Conservation (phyloP, 371 early-diverging fungal genomes). For the Lichtheimia corymbifera region DNA sequence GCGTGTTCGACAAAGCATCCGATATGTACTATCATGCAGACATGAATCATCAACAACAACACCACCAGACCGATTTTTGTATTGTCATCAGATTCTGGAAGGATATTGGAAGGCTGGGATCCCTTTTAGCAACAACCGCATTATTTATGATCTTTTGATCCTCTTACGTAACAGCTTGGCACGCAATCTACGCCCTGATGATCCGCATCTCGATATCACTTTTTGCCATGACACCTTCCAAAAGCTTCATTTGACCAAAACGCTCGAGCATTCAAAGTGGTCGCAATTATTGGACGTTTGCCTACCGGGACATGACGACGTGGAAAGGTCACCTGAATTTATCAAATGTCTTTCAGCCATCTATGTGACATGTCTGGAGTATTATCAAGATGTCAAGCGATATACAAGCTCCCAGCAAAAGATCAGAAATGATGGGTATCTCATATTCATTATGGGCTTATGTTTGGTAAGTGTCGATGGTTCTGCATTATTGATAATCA, state of each 20-base stretch:
- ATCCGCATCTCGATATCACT: background rate
- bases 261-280: too few species aligned
- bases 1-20: conserved; percentile 36
- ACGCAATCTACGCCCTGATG: conserved; percentile 18
- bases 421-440: conserved; percentile 58
- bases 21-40: conserved; percentile 32
- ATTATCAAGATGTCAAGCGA: conserved; percentile 55
- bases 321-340: background rate
- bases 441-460: conserved; percentile 64
- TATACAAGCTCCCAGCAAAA: conserved; percentile 27
- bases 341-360: conserved; percentile 15
- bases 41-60: too few species aligned
- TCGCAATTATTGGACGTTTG: too few species aligned
- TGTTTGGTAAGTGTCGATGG: conserved; percentile 57
- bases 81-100: conserved; percentile 41
- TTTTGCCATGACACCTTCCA: too few species aligned
- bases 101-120: conserved; percentile 48
- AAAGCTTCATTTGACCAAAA: background rate
- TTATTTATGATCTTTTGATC: conserved; percentile 53
- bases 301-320: too few species aligned
- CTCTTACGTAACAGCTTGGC: conserved; percentile 56
- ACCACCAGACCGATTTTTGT: conserved; percentile 10
- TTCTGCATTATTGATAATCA: background rate
- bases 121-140: conserved; percentile 53
- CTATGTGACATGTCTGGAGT: conserved; percentile 59